phyloP scores from a whole-genome alignment of 768 basidiomycete genomes.

The Auricularia cornea region DNA sequence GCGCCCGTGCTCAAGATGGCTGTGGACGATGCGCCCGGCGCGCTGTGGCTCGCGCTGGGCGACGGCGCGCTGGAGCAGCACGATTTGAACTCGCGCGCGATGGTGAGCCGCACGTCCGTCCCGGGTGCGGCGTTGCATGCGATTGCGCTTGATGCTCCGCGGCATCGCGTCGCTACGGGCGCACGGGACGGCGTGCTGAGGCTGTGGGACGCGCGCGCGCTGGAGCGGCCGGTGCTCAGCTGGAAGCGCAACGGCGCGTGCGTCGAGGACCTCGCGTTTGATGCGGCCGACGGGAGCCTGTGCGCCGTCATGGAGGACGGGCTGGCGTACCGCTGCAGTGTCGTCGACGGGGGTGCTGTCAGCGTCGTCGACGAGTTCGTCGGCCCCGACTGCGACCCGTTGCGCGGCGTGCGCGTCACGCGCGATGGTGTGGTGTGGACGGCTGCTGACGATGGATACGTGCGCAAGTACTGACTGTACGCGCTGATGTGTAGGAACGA shows the following conservation, averaged over 20 bases:
- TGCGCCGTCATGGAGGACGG: slow-evolving; percentile 51
- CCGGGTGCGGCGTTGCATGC: slow-evolving; percentile 25
- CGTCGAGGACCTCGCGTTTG: slow-evolving; percentile 42
- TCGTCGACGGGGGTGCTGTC: slow-evolving; percentile 29
- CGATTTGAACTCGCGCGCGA: slow-evolving; percentile 37
- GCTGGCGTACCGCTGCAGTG: slow-evolving; percentile 44
- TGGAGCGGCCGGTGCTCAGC: slow-evolving; percentile 5
- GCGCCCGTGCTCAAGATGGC: slow-evolving; percentile 37
- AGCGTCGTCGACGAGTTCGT: slow-evolving; percentile 35
- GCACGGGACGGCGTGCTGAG: slow-evolving; percentile 45
- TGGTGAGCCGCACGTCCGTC: slow-evolving; percentile 20
- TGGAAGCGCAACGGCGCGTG: slow-evolving; percentile 8
- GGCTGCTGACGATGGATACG: too few relatives aligned
- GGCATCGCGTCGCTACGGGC: slow-evolving; percentile 59
- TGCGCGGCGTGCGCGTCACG: slow-evolving; percentile 34
- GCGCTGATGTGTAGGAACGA: too few relatives aligned
- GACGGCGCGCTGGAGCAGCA: slow-evolving; percentile 48
- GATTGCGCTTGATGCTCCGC: slow-evolving; percentile 41
- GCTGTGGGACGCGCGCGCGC: slow-evolving; percentile 44
- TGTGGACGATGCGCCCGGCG: slow-evolving; percentile 25
- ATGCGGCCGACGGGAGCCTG: slow-evolving; percentile 20
- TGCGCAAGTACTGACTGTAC: too few relatives aligned
- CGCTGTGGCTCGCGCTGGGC: slow-evolving; percentile 34
- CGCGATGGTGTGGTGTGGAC: too few relatives aligned
- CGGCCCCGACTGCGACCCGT: slow-evolving; percentile 54